These are phyloP conservation scores for Cicer cuneatum DNA, from an alignment of 306 rosid genomes.

Conservation along the genomic window DNA sequence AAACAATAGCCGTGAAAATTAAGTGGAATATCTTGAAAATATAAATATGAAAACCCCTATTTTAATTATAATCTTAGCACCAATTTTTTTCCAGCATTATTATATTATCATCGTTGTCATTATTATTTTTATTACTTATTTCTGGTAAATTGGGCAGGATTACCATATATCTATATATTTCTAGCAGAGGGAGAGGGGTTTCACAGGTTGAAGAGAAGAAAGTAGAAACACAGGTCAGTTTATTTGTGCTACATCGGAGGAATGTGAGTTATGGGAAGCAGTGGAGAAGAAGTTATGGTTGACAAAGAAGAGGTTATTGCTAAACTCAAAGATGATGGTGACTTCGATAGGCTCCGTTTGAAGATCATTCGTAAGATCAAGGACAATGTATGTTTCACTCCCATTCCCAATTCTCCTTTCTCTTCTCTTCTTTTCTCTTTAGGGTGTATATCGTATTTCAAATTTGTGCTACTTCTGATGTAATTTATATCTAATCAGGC, in stretches of 20 bases:
- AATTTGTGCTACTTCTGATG: neutral
- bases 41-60: neutral
- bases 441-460: constrained; percentile 33
- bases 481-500: neutral
- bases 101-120: neutral
- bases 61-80: neutral
- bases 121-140: constrained; percentile 9
- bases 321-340: constrained; percentile 93
- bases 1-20: neutral
- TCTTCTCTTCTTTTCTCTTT: neutral
- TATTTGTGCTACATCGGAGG: neutral
- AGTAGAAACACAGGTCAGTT: constrained; percentile 16
- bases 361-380: constrained; percentile 84
- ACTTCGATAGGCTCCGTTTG: constrained; percentile 87
- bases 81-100: constrained; percentile 2
- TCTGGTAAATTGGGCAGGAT: constrained; percentile 49
- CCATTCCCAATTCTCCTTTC: neutral
- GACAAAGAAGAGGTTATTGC: constrained; percentile 76
- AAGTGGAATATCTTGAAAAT: neutral
- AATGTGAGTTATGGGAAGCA: constrained; percentile 43
- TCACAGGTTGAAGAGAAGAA: neutral
- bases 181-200: constrained; percentile 33
- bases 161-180: constrained; percentile 36
- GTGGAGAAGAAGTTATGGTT: constrained; percentile 19
- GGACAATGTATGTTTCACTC: constrained; percentile 57